Evolutionary conservation across 192 early-diverging fungal genomes (phyloP).

Genomic region (Geranomyces variabilis): DNA sequence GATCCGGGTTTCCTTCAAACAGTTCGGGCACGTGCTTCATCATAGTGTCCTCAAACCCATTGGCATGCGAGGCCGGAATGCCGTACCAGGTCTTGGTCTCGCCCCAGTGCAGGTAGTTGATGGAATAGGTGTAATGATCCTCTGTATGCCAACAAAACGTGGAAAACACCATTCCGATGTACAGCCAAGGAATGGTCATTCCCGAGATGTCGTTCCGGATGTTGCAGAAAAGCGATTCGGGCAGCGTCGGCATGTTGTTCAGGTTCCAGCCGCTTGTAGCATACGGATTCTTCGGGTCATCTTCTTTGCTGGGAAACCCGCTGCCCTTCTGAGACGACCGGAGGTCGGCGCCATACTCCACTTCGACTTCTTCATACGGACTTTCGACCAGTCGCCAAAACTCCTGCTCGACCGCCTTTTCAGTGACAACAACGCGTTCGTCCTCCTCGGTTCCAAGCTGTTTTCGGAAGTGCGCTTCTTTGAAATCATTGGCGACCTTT

Average conservation of each 20-base stretch:
- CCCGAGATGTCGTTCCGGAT: constrained; percentile 91
- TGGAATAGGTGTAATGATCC: constrained; percentile 93
- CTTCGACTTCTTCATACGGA: constrained; percentile 82
- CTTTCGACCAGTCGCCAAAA: constrained; percentile 90
- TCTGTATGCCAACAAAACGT: constrained; percentile 98
- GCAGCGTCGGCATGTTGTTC: constrained; percentile 77
- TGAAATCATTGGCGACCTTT: constrained; percentile 75
- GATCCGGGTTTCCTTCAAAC: constrained; percentile 84
- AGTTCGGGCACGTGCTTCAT: constrained; percentile 76
- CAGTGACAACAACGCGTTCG: constrained; percentile 46
- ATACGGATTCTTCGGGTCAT: constrained; percentile 66
- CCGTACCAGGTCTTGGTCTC: constrained; percentile 98
- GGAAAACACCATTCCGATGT: constrained; percentile 91
- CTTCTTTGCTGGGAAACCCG: constrained; percentile 75
- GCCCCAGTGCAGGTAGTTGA: constrained; percentile 92
- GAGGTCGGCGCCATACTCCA: constrained; percentile 94
- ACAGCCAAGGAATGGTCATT: constrained; percentile 96
- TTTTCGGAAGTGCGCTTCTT: constrained; percentile 68
- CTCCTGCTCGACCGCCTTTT: constrained; percentile 82
- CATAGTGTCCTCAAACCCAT: constrained; percentile 82
- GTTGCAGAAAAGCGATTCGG: constrained; percentile 78
- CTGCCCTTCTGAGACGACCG: constrained; percentile 74
- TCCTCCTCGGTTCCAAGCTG: constrained; percentile 30
- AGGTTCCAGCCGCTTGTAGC: constrained; percentile 79
- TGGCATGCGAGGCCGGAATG: constrained; percentile 76